A percentile compares a stretch with the other conserved stretches of the same genome.
phyloP scores from a whole-genome alignment of 108 stramenopile genomes.

The Cyclotella sp. region DNA sequence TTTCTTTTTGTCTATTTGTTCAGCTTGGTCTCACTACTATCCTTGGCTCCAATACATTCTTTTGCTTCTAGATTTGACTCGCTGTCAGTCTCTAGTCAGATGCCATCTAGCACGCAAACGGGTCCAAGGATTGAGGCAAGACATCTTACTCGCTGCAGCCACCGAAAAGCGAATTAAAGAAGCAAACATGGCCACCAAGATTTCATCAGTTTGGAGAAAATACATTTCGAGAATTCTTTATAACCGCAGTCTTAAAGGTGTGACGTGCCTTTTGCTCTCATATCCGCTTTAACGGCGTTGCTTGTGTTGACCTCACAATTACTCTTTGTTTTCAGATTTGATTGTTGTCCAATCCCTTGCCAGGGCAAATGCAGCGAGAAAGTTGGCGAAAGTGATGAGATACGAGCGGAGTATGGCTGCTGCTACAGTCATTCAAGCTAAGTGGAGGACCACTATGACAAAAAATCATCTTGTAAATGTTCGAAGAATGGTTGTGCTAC shows the following conservation, averaged over 20 bases:
- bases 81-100: neutral
- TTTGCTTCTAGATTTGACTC: neutral
- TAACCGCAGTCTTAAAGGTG: neutral
- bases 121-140: neutral
- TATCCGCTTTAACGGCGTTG: neutral
- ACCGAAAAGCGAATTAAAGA: neutral
- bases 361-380: neutral
- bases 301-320: neutral
- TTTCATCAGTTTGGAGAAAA: neutral
- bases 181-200: neutral
- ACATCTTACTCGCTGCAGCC: neutral
- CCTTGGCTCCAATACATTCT: neutral
- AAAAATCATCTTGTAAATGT: neutral
- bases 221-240: neutral
- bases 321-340: constrained; percentile 2
- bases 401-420: neutral
- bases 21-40: neutral
- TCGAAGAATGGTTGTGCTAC: neutral
- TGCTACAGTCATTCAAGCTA: constrained; percentile 9
- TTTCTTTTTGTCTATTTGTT: neutral
- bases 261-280: neutral
- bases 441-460: neutral
- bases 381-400: neutral
- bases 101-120: neutral
- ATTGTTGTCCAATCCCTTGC: neutral